A percentile compares a stretch with the other conserved stretches of the same genome.
Evolutionary conservation across 306 rosid species (phyloP).

Genomic region (Cyamopsis tetragonoloba): DNA sequence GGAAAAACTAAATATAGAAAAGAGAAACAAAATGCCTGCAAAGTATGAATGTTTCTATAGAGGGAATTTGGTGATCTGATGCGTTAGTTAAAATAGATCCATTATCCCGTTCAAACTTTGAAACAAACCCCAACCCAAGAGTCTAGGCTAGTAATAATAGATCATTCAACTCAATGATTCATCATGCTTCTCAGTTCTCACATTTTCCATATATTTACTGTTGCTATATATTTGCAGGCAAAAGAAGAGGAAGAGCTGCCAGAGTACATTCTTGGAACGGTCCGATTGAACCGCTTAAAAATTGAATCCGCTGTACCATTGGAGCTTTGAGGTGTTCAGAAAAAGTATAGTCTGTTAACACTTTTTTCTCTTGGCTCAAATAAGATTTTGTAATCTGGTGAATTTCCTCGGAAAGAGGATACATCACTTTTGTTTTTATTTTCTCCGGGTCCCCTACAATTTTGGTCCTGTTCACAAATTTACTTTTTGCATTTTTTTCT

Average conservation of each 20-base stretch:
- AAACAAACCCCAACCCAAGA: too few relatives aligned
- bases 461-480: not conserved
- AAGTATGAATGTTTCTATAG: not conserved
- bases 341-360: not conserved
- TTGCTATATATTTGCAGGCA: conserved; percentile 48
- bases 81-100: too few relatives aligned
- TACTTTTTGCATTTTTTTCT: too few relatives aligned
- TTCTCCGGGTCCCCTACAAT: not conserved
- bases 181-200: not conserved
- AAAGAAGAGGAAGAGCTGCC: conserved; percentile 78
- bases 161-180: not conserved
- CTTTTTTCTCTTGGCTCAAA: not conserved
- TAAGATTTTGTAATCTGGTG: not conserved
- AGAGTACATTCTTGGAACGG: conserved; percentile 87
- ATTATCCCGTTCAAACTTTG: too few relatives aligned
- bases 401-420: not conserved
- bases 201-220: not conserved
- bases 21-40: not conserved
- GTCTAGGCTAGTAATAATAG: not conserved
- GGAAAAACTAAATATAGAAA: not conserved
- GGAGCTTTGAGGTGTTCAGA: conserved; percentile 37
- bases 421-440: not conserved
- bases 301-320: conserved; percentile 60
- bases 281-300: conserved; percentile 65
- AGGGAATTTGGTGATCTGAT: not conserved